Base-by-base conservation (phyloP, 192 early-diverging fungal species). In the Jimgerdemannia lactiflua region DNA sequence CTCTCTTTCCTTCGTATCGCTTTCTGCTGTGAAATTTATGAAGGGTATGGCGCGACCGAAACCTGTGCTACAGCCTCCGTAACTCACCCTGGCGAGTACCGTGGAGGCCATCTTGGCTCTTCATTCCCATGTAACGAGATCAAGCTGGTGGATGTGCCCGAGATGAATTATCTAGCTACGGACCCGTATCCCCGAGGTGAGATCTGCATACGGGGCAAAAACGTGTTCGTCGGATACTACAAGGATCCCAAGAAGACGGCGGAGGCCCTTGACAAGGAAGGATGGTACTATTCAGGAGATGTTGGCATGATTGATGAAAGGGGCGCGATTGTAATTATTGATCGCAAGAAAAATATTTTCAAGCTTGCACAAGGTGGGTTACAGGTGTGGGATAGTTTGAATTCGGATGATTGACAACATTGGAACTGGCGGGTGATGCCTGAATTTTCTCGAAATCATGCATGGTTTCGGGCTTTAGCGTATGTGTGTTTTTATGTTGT, bases 11-110 rank as follows among this genome's bases (percentile, higher is more conserved):
- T 96, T 69, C 88, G 93, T 42, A 87, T 96, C 72, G 91, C 90
- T 69, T 94, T 98, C 77, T 91, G 89, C 54, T 85, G 83, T 77
- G 84, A 88, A 39, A 87, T 99, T 4, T 67, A 90, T 64, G 96
- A 99, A 78, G 96, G 95, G 3, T 97, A 97, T 80, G 96, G 96
- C 7, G 88, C 94, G 74, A 96, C 95, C 3, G 95, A 98, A 75
- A 92, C 86, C 17, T 78, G 85, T 39, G 92, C 89, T 6, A 88
- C 86, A 3, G 78, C 84, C 0, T 83, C 89, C 3, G 70, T 89
- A 11, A 89, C 91, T 4, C 75, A 73, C 17, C 69, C 77, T 6
- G 85, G 85, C 43, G 95, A 97, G 70, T 87, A 83, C 41, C 84
- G 85, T 65, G 84, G 91, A 2, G 95, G 95, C 9, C 91, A 95